Evolutionary conservation across 176 grass and related monocot genomes (phyloP), one percentile per base, ranked within the genome.

Genomic region (Cenchrus purpureus): DNA sequence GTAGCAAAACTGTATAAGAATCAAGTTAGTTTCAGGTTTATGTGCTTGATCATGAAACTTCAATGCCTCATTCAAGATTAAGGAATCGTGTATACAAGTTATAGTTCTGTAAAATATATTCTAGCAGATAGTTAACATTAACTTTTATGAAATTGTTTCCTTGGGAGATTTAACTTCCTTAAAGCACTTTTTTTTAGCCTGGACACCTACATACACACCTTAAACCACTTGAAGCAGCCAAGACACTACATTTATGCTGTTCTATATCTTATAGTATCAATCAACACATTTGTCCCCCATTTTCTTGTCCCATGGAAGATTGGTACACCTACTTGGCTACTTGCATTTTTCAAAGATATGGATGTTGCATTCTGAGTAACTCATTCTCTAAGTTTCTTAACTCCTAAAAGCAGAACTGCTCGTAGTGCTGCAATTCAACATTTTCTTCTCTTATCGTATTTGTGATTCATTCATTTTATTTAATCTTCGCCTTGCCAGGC

Each of bases 401-500:
- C 8, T 56, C 17, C 43, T 43, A 81, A 43, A 3, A 85, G 54
- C 22, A 51, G 16, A 69, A 79, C 12, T 75, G 55, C n/a, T 25
- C 44, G 45, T 34, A 22, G 53, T 79, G 52, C 52, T 65, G 19
- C 70, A 74, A 10, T 54, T 31, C 52, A 50, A 53, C 25, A 7
- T 70, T 76, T 57, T 70, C 10, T 75, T 80, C 61, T 11, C 76
- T 84, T 65, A 9, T 82, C 57, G 17, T 91, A 63, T 75, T 68
- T 87, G 11, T 16, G 31, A 20, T 67, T 42, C 2, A 10, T 73
- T 66, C 12, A 17, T 65, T 79, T 84, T 14, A 34, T 45, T 75
- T 22, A 13, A 37, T 62, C 22, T 77, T 85, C 31, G 80, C 57
- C 81, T 68, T 65, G 10, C 48, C 62, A 99, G 97, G 84, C 74